phyloP scores from a whole-genome alignment of 176 grass and related monocot species.

The Ananas comosus region DNA sequence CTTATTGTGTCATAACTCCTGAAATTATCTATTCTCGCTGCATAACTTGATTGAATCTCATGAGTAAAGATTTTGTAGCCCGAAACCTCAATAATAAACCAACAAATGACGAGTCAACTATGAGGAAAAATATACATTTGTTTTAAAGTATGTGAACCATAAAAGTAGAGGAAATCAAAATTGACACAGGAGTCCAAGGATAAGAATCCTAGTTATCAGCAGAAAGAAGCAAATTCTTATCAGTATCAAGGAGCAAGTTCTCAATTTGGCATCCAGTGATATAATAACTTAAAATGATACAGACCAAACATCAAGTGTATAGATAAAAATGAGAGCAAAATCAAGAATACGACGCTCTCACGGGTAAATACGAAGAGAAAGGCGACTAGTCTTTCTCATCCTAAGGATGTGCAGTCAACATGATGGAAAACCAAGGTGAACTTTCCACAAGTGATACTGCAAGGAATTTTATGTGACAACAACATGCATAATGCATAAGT shows the following conservation, averaged over 20 bases:
- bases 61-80: slow-evolving; percentile 95
- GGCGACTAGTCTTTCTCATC: no score
- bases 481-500: no score
- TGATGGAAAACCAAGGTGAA: no score
- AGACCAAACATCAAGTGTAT: not conserved
- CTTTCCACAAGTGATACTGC: no score
- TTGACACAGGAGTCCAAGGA: no score
- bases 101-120: not conserved
- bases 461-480: no score
- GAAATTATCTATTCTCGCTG: slow-evolving; percentile 85
- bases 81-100: slow-evolving; percentile 69
- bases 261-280: not conserved
- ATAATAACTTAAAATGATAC: not conserved
- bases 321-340: not conserved
- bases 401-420: no score
- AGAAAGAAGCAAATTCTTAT: not conserved
- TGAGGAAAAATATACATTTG: not conserved
- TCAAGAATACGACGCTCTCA: not conserved
- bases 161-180: no score
- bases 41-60: slow-evolving; percentile 80
- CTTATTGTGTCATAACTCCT: slow-evolving; percentile 88
- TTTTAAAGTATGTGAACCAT: no score
- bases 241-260: not conserved
- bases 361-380: no score
- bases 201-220: no score